phyloP scores from a whole-genome alignment of 768 basidiomycete genomes.

The Pholiota molesta region DNA sequence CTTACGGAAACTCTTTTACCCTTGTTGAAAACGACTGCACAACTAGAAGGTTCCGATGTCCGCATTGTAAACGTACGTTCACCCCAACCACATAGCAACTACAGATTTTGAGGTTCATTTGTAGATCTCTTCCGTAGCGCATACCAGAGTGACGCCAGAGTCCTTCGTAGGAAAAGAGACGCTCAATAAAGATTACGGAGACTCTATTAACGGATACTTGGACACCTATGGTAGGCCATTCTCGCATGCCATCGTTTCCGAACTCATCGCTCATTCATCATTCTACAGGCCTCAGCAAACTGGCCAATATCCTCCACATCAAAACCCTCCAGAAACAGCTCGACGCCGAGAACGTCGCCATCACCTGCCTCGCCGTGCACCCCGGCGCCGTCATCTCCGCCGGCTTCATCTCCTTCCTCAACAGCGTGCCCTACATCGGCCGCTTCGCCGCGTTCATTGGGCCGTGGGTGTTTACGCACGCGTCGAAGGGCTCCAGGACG shows the following conservation, averaged over 20 bases:
- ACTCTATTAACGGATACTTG: slow-evolving; percentile 18
- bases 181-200: slow-evolving; percentile 38
- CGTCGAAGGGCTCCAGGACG: slow-evolving; percentile 36
- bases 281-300: slow-evolving; percentile 50
- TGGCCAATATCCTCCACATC: slow-evolving; percentile 52
- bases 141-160: slow-evolving; percentile 5
- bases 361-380: slow-evolving; percentile 42
- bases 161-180: slow-evolving; percentile 8
- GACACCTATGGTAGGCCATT: slow-evolving; percentile 40
- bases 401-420: slow-evolving; percentile 15
- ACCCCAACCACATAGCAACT: neutral
- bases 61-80: slow-evolving; percentile 28
- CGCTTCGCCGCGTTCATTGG: slow-evolving; percentile 14
- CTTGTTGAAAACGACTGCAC: slow-evolving; percentile 21
- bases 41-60: slow-evolving; percentile 21
- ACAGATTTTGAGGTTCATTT: neutral
- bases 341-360: slow-evolving; percentile 34
- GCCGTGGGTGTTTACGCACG: slow-evolving; percentile 20
- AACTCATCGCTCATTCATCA: no score
- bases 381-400: slow-evolving; percentile 43
- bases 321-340: slow-evolving; percentile 53
- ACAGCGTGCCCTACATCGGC: slow-evolving; percentile 11
- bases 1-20: slow-evolving; percentile 26
- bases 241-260: no score
- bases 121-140: slow-evolving; percentile 12